A percentile compares a stretch with the other conserved stretches of the same genome.
Evolutionary conservation across 345 rosid genomes (phyloP).

Genomic region (Eucalyptus urophylla): DNA sequence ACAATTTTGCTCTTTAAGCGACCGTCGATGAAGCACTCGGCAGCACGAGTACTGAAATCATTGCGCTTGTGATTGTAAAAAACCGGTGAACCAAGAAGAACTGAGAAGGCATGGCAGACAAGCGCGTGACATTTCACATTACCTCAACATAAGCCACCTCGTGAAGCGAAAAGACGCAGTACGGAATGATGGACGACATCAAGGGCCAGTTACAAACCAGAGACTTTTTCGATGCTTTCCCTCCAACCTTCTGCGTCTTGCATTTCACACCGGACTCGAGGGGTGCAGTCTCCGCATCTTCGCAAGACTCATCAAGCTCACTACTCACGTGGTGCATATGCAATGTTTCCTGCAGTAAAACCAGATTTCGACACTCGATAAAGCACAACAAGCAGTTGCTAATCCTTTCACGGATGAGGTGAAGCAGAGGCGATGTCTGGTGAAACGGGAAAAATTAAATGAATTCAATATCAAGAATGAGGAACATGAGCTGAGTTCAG

Average conservation of each 20-base stretch:
- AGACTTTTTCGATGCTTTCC: constrained; percentile 12
- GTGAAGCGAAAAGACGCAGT: constrained; percentile 77
- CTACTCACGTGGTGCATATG: constrained; percentile 26
- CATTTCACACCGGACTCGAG: not conserved
- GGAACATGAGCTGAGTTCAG: not conserved
- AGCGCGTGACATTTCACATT: not conserved
- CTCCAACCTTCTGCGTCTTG: constrained; percentile 1
- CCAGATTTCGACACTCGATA: not conserved
- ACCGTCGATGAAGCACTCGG: not conserved
- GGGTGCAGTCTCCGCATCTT: constrained; percentile 17
- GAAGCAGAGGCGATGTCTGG: not conserved
- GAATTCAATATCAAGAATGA: not conserved
- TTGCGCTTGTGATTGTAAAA: not conserved
- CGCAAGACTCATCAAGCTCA: constrained; percentile 13
- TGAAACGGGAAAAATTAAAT: not conserved
- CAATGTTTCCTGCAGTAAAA: not conserved
- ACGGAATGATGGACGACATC: constrained; percentile 78
- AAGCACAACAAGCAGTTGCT: not conserved
- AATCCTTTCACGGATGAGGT: not conserved
- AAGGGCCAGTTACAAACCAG: constrained; percentile 79
- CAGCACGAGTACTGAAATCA: not conserved
- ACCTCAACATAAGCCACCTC: constrained; percentile 98
- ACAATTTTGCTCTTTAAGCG: not conserved
- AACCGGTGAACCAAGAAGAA: not conserved
- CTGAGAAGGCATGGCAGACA: not conserved